Conservation (phyloP, 768 basidiomycete genomes). For the Termitomyces sp. region DNA sequence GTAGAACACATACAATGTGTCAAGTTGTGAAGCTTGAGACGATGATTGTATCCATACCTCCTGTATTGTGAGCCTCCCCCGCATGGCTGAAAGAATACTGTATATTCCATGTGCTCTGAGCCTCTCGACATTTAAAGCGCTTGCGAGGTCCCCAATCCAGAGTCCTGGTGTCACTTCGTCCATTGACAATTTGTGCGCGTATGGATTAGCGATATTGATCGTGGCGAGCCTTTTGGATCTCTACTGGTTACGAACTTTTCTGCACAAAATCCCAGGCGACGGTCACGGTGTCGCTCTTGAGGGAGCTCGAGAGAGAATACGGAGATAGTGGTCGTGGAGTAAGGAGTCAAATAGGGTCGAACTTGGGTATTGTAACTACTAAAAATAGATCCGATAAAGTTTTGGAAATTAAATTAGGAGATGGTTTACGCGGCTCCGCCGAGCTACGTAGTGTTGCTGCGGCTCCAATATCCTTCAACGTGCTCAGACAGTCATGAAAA, state of each 20-base stretch:
- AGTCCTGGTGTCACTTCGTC: slow-evolving; percentile 77
- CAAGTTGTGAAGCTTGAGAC: background rate
- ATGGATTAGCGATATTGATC: background rate
- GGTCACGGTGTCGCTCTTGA: background rate
- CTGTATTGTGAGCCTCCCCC: slow-evolving; percentile 62
- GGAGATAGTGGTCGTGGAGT: background rate
- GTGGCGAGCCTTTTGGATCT: background rate
- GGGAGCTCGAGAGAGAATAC: background rate
- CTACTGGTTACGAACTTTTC: background rate
- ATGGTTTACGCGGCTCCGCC: too few species aligned
- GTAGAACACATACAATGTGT: background rate
- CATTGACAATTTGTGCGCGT: slow-evolving; percentile 42
- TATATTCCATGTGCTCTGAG: slow-evolving; percentile 74
- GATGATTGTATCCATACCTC: slow-evolving; percentile 45
- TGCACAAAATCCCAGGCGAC: too few species aligned
- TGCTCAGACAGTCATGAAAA: background rate
- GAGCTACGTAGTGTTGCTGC: too few species aligned
- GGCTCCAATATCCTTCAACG: background rate
- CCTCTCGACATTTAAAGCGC: slow-evolving; percentile 59
- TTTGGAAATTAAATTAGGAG: background rate
- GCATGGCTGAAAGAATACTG: slow-evolving; percentile 72
- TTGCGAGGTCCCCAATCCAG: slow-evolving; percentile 82
- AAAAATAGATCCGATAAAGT: slow-evolving; percentile 4
- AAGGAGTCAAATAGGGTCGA: background rate
- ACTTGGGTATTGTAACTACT: background rate